phyloP scores from a whole-genome alignment of 1,284 basidiomycete genomes.

The Takashimella koratensis region DNA sequence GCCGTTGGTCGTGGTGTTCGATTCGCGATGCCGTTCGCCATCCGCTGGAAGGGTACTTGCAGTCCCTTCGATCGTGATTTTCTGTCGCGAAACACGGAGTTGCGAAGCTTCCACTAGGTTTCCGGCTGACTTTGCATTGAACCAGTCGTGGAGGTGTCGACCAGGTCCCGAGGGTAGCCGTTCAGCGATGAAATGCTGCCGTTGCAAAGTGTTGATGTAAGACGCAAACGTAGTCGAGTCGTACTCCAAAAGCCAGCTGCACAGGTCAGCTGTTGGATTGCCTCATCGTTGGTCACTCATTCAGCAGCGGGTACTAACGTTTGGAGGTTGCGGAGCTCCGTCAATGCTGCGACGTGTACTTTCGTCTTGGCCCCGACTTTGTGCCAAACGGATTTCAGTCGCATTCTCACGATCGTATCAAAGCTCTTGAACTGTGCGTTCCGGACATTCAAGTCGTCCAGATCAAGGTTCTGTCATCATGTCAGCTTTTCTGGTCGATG shows the following conservation, averaged over 20 bases:
- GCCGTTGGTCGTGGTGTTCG: conserved; percentile 22
- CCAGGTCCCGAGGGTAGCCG: conserved; percentile 33
- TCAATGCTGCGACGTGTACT: conserved; percentile 84
- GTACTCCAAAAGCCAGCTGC: conserved; percentile 84
- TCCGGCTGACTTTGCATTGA: conserved; percentile 67
- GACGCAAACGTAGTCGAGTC: conserved; percentile 87
- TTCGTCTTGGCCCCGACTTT: conserved; percentile 89
- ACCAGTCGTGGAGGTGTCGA: conserved; percentile 46
- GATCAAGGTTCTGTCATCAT: conserved; percentile 65
- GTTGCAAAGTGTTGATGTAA: conserved; percentile 78
- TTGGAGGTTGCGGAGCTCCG: conserved; percentile 77
- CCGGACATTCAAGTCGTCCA: conserved; percentile 89
- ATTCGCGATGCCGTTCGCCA: conserved; percentile 6
- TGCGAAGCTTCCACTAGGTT: conserved; percentile 63
- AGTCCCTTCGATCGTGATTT: conserved; percentile 52
- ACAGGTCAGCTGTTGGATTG: no score
- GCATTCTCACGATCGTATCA: conserved; percentile 80
- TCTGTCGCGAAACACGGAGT: conserved; percentile 28
- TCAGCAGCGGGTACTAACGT: no score
- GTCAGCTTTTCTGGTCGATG: no score
- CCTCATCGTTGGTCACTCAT: no score
- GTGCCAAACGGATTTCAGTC: conserved; percentile 94
- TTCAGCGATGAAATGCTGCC: conserved; percentile 42
- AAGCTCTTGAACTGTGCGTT: conserved; percentile 94
- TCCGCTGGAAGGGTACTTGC: conserved; percentile 64